Evolutionary conservation across 2,329 filamentous ascomycete species (phyloP), one percentile per base, ranked within the genome.

Genomic region (Phaeosphaeria sp.): DNA sequence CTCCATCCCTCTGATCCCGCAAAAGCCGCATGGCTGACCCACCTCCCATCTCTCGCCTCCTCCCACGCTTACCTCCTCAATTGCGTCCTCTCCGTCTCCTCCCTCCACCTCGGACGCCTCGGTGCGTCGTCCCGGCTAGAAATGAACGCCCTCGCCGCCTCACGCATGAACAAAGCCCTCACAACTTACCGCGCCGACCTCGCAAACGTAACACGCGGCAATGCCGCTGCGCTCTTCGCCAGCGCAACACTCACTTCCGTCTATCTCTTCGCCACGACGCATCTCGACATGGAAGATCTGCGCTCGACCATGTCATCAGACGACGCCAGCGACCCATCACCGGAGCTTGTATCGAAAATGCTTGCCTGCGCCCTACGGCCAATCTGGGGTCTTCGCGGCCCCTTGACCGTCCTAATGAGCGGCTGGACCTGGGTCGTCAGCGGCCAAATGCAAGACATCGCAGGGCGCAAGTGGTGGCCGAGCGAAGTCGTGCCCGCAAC

Each of bases 61-160:
- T 70, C 73, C 1, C 77, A 81, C 56, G 70, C 78, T 2, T 83
- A 79, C 48, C 69, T 83, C 7, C 65, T 82, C 9, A 79, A 82
- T 58, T 78, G 78, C 43, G 73, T 83, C 6, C 67, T 83, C 0
- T 78, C 81, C 1, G 66, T 83, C 15, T 76, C 81, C 13, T 80
- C 80, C 1, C 70, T 83, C 23, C 81, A 83, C 55, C 65, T 82
- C 10, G 78, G 76, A 13, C 76, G 77, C 27, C 60, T 80, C 3
- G 74, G 80, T 51, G 49, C 63, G 11, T 69, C 64, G 55, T 62
- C 20, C 23, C 62, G 55, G 5, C 13, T 47, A 1, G 46, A 47
- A 15, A 73, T 76, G 69, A 68, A 66, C 21, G 62, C 64, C 1
- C 46, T 73, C 7, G 72, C 73, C 10, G 71, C 69, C n/a, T 62